These are phyloP conservation scores for Naematelia encephala DNA, from an alignment of 768 basidiomycete genomes.

Conservation along the genomic window DNA sequence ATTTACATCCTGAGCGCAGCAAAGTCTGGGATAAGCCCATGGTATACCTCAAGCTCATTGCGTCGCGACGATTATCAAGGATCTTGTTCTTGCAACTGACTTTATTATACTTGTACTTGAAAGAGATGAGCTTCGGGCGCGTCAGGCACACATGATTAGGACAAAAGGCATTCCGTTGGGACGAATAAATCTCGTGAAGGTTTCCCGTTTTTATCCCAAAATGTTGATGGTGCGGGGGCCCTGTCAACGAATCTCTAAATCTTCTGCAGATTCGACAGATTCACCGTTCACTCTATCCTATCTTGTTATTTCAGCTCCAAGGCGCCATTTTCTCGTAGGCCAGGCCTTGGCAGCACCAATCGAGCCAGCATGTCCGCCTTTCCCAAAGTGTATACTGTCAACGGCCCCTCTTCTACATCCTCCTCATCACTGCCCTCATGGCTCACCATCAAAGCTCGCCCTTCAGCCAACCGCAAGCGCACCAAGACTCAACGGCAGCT, in stretches of 20 bases:
- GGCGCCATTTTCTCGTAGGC: not conserved
- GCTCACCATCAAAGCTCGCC: slow-evolving; percentile 59
- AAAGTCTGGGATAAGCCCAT: slow-evolving; percentile 2
- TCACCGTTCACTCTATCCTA: not conserved
- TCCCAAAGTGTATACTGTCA: slow-evolving; percentile 87
- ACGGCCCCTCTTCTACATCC: slow-evolving; percentile 80
- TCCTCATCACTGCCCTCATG: slow-evolving; percentile 92
- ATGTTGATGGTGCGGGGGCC: not conserved
- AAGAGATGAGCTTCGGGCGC: too few species aligned
- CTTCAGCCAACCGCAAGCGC: slow-evolving; percentile 43
- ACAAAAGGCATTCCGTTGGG: too few species aligned
- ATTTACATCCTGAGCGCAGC: not conserved
- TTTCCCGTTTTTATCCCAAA: slow-evolving; percentile 7
- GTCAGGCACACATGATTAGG: too few species aligned
- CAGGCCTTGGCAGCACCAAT: not conserved
- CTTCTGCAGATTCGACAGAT: not conserved
- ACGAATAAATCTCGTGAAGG: not conserved
- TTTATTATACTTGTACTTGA: too few species aligned
- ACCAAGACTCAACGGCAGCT: slow-evolving; percentile 58
- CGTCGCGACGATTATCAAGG: too few species aligned
- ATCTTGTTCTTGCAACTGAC: too few species aligned
- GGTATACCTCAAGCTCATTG: not conserved
- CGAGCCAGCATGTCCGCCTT: slow-evolving; percentile 30
- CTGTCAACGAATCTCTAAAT: not conserved
- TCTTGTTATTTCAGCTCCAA: too few species aligned